Evolutionary conservation across 192 early-diverging fungal genomes (phyloP).

Genomic region (Gamsiella multidivaricata): DNA sequence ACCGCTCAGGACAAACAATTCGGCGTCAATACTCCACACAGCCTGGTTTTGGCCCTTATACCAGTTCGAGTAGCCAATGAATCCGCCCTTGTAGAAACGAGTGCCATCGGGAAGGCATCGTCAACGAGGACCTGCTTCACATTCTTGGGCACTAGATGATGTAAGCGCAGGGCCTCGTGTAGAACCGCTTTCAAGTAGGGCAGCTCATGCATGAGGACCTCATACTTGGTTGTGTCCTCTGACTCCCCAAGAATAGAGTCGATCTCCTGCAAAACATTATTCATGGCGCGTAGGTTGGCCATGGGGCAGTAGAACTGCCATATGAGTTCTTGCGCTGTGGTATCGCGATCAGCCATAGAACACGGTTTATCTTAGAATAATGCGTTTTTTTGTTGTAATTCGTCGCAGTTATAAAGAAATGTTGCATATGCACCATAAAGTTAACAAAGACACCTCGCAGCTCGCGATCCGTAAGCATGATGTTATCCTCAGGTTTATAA

Average conservation of each 20-base stretch:
- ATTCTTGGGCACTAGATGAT: constrained; percentile 72
- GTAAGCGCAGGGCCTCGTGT: constrained; percentile 70
- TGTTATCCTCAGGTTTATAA: constrained; percentile 45
- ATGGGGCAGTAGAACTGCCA: constrained; percentile 68
- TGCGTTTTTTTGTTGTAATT: no score
- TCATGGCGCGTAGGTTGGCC: constrained; percentile 52
- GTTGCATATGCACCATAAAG: constrained; percentile 47
- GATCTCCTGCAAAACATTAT: constrained; percentile 54
- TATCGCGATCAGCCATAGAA: constrained; percentile 62
- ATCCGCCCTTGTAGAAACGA: constrained; percentile 60
- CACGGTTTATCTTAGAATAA: no score
- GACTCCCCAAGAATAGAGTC: constrained; percentile 28
- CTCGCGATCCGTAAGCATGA: constrained; percentile 44
- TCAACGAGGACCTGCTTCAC: constrained; percentile 65
- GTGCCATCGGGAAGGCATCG: constrained; percentile 74
- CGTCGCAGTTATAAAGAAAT: not conserved
- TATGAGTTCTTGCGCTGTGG: constrained; percentile 63
- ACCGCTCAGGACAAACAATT: constrained; percentile 65
- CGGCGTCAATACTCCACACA: constrained; percentile 64
- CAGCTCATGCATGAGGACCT: constrained; percentile 25
- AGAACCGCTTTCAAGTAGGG: constrained; percentile 43
- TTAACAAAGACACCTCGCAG: constrained; percentile 62
- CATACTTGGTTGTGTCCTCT: constrained; percentile 21
- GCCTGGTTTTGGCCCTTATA: constrained; percentile 62
- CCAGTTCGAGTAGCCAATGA: constrained; percentile 61